Evolutionary conservation across 108 stramenopile genomes (phyloP).

Genomic region (Skeletonema tropicum): DNA sequence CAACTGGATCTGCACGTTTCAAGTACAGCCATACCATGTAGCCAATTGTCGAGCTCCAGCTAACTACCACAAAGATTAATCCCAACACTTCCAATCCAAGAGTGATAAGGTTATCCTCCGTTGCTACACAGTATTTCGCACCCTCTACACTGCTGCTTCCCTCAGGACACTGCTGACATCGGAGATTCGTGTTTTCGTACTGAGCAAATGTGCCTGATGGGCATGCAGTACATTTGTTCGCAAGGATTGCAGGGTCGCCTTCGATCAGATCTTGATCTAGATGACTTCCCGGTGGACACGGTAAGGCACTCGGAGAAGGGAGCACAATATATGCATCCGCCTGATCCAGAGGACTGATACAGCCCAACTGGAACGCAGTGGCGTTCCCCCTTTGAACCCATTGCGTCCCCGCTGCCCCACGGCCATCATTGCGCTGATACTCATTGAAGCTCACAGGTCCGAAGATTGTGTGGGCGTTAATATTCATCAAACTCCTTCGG

Average conservation of each 20-base stretch:
- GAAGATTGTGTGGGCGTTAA: constrained; percentile 58
- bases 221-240: constrained; percentile 33
- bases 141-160: constrained; percentile 28
- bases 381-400: constrained; percentile 33
- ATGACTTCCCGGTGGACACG: constrained; percentile 37
- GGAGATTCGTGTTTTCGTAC: constrained; percentile 3
- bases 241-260: constrained; percentile 21
- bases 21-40: constrained; percentile 43
- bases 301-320: constrained; percentile 28
- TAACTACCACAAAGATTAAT: constrained; percentile 40
- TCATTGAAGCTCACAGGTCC: constrained; percentile 56
- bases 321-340: constrained; percentile 44
- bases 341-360: constrained; percentile 47
- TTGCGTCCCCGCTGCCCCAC: constrained; percentile 60
- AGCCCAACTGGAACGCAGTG: constrained; percentile 10
- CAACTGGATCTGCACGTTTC: constrained; percentile 42
- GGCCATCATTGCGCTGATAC: constrained; percentile 55
- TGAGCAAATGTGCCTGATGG: constrained; percentile 37
- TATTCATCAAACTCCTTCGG: constrained; percentile 41
- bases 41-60: constrained; percentile 38
- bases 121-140: constrained; percentile 22
- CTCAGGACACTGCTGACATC: constrained; percentile 31
- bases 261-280: constrained; percentile 12
- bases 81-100: constrained; percentile 33
- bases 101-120: constrained; percentile 37